Evolutionary conservation across 169 alveolate genomes (phyloP), one percentile per base, ranked within the genome.

Genomic region (Plasmodium cynomolgi): DNA sequence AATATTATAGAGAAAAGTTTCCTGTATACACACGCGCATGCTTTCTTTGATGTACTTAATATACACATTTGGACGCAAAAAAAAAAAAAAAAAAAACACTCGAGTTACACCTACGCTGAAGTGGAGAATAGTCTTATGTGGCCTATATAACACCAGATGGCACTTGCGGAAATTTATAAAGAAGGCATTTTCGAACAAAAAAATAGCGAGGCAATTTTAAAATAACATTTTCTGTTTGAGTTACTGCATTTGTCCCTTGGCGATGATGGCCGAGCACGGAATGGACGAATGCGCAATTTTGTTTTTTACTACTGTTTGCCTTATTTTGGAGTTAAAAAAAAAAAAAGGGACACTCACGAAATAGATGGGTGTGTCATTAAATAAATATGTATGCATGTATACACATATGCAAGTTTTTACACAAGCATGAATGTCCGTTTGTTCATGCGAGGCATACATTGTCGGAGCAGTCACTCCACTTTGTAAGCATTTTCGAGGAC

Each of bases 101-200:
- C 20, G 71, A 82, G 41, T 54, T 82, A 54, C 39, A 50, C 80
- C 62, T 82, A 20, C 20, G 71, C 31, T 82, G 26, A 41, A 58
- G 37, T 17, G 56, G 54, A 39, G 72, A 54, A 56, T 26, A 50
- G 31, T 20, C 77, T 58, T 56, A 41, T 26, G 37, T 82, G 56
- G 11, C 37, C 29, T 29, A 54, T 82, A n/a, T 58, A 82, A 82
- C 71, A 6, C 15, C 90, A 82, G 74, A 54, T 82, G 71, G 79
- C 0, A 82, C 41, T 26, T 82, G 54, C 2, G 80, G 75, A 82
- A 56, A 56, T 54, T 37, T 54, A n/a, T 26, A 44, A 82, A 54
- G 41, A 26, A 56, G 77, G 37, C 41, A 68, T 29, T 82, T 82
- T 41, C 71, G 20, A 82, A 41, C 68, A 54, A 15, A 56, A 41